Base-by-base conservation (phyloP, 768 basidiomycete genomes). In the Sporobolomyces pararoseus region DNA sequence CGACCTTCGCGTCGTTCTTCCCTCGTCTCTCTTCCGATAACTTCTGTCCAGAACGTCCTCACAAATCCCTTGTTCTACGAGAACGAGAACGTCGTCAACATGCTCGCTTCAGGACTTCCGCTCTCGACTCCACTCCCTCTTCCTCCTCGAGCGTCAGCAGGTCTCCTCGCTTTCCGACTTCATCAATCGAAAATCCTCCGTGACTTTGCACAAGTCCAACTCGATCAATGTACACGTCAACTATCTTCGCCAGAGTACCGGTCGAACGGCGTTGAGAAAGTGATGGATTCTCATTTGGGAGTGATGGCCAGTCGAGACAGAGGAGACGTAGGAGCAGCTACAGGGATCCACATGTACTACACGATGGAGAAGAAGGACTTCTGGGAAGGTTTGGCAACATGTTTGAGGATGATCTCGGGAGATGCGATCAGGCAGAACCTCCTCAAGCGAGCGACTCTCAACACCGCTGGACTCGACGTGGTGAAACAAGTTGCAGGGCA, bases 211-310 rank as follows among this genome's bases (percentile, higher is more conserved):
- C 65, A 76, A 7, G 77, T 80, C 14, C 80, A 89, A 44, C 83
- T 89, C 53, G 80, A 80, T 23, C 90, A 88, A 87, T 86, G 89
- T 2, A 80, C 79, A 65, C 75, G 78, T 29, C 85, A 86, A 63
- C 77, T 82, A 7, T 78, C 80, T 21, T 78, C 80, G n/a, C 78
- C 65, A 13, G 84, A 88, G 67, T 75, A 83, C 3, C 70, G 74
- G 65, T 81, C 83, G 23, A 76, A 81, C n/a, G 86, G 87, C 63
- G 77, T 80, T 37, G 79, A 80, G 0, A 81, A 81, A 39, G 77
- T 78, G 0, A 78, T 86, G 50, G 78, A 81, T 34, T 65, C 71
- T 50, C 76, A 79, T 49, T 68, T 86, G 39, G 68, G 66, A 49
- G 71, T 70, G 23, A 47, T 74, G 84, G 88, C 89, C 75, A 79